A percentile compares a stretch with the other conserved stretches of the same genome.
These are phyloP conservation scores for Patellifolia procumbens DNA, from an alignment of 179 eudicot genomes.

Conservation along the genomic window DNA sequence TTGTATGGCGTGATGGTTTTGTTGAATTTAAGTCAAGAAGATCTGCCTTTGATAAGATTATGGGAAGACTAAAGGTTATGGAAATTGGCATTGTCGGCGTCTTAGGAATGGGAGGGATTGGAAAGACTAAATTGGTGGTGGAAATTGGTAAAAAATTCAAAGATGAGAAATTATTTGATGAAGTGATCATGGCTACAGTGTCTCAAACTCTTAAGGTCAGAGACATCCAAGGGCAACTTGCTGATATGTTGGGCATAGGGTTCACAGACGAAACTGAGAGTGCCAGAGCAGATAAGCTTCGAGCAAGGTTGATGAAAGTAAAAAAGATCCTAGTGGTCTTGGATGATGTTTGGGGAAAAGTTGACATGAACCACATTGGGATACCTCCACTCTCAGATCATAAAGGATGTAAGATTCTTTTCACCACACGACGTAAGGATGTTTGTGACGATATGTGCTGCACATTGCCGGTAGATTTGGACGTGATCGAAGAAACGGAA, in stretches of 20 bases:
- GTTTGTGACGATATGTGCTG: slow-evolving; percentile 5
- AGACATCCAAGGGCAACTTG: slow-evolving; percentile 11
- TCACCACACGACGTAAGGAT: slow-evolving; percentile 7
- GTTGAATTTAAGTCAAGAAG: slow-evolving; percentile 13
- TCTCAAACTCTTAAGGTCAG: slow-evolving; percentile 10
- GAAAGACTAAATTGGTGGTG: slow-evolving; percentile 2
- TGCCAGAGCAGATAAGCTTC: slow-evolving; percentile 4
- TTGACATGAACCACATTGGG: background rate
- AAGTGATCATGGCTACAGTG: slow-evolving; percentile 2
- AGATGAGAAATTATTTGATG: slow-evolving; percentile 11
- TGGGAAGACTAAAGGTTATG: background rate
- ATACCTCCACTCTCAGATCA: background rate
- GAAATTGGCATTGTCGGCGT: slow-evolving; percentile 11
- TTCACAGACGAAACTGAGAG: background rate
- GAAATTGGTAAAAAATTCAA: slow-evolving; percentile 15
- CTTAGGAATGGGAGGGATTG: slow-evolving; percentile 21
- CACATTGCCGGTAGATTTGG: background rate
- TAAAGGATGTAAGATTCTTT: slow-evolving; percentile 2
- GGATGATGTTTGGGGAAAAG: slow-evolving; percentile 17
- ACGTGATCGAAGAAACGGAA: background rate
- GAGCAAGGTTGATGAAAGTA: background rate
- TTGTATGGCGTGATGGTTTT: slow-evolving; percentile 7
- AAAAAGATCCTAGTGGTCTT: background rate
- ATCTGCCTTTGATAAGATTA: background rate
- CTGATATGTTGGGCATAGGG: slow-evolving; percentile 5